phyloP scores from a whole-genome alignment of 1,284 basidiomycete genomes.

The Entoloma clypeatum region DNA sequence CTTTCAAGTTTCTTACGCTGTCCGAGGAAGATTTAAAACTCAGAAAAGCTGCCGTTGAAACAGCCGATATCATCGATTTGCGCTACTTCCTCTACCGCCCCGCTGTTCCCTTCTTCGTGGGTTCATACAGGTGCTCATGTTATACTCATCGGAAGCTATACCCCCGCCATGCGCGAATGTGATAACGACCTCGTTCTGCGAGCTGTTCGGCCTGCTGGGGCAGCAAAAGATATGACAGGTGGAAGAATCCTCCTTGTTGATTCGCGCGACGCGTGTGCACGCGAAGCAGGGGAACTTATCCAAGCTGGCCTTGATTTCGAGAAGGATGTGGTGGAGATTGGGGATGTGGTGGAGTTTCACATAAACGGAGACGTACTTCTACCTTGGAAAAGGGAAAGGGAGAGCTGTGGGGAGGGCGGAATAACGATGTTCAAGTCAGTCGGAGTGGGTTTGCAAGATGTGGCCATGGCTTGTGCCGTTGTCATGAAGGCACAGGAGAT shows the following conservation, averaged over 20 bases:
- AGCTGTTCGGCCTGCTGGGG: conserved; percentile 20
- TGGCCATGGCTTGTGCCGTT: conserved; percentile 56
- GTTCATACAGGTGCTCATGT: conserved; percentile 64
- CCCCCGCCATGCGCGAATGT: conserved; percentile 75
- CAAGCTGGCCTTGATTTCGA: conserved; percentile 38
- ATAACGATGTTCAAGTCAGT: conserved; percentile 80
- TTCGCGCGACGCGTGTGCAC: conserved; percentile 60
- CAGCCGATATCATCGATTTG: conserved; percentile 66
- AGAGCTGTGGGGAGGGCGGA: conserved; percentile 22
- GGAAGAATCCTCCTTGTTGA: conserved; percentile 60
- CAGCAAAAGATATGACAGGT: not conserved
- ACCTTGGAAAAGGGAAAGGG: conserved; percentile 5
- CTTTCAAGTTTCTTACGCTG: conserved; percentile 21
- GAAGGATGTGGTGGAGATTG: conserved; percentile 53
- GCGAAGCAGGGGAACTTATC: conserved; percentile 80
- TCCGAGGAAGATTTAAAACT: conserved; percentile 14
- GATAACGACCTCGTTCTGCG: conserved; percentile 52
- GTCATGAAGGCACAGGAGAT: conserved; percentile 36
- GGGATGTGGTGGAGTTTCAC: conserved; percentile 45
- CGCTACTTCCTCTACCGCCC: conserved; percentile 70
- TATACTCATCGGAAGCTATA: conserved; percentile 83
- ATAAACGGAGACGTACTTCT: conserved; percentile 20
- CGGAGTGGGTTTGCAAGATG: conserved; percentile 73
- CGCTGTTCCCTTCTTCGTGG: conserved; percentile 67
- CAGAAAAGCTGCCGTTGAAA: conserved; percentile 32